Conservation (phyloP, 1,139 yeast genomes). For the Candida tetrigidarum region DNA sequence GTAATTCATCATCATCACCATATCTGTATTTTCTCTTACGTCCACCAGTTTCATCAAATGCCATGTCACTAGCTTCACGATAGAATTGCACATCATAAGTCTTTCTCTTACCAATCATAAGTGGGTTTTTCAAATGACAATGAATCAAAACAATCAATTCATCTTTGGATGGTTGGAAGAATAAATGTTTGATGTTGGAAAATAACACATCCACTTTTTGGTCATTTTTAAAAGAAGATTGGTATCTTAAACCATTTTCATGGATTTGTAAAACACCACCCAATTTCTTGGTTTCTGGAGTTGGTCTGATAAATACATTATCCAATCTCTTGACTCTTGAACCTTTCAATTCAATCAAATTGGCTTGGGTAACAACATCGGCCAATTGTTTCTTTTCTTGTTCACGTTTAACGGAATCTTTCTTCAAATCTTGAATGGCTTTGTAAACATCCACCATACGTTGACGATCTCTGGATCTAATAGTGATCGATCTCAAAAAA, state of each 20-base stretch:
- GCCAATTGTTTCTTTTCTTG: conserved; percentile 91
- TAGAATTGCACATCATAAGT: conserved; percentile 95
- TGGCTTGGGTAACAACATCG: conserved; percentile 94
- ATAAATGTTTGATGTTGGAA: conserved; percentile 88
- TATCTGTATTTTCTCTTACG: conserved; percentile 87
- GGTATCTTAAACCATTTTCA: conserved; percentile 95
- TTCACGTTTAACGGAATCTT: conserved; percentile 89
- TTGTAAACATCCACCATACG: conserved; percentile 91
- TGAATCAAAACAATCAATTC: conserved; percentile 93
- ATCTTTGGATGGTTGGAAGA: conserved; percentile 96
- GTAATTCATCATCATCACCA: conserved; percentile 98
- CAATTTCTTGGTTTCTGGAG: conserved; percentile 93
- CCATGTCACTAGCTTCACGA: conserved; percentile 95
- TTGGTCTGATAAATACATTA: conserved; percentile 90
- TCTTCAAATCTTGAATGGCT: conserved; percentile 90
- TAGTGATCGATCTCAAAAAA: conserved; percentile 84
- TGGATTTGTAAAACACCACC: conserved; percentile 93
- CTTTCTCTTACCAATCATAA: conserved; percentile 95
- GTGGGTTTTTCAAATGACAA: conserved; percentile 89
- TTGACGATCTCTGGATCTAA: conserved; percentile 89
- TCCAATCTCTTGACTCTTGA: conserved; percentile 87
- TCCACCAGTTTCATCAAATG: conserved; percentile 97
- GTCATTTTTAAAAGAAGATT: conserved; percentile 79
- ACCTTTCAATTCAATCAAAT: conserved; percentile 74
- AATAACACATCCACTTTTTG: conserved; percentile 88